phyloP scores from a whole-genome alignment of 164 flowering plant genomes.

The Buxus sempervirens region DNA sequence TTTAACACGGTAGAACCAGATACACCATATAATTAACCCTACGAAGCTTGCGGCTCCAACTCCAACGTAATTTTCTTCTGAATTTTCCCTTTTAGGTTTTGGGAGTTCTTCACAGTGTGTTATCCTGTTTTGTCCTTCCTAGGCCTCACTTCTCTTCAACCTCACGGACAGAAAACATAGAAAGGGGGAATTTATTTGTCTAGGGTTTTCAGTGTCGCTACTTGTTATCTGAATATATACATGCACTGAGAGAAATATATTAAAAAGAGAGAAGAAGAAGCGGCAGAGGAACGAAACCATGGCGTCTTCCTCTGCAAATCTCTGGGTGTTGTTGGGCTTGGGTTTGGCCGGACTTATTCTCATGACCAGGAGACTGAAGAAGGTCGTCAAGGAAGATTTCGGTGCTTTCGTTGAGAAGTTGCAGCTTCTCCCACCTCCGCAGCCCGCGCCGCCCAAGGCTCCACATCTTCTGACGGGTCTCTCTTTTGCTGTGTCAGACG shows the following conservation, averaged over 20 bases:
- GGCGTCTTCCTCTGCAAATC: constrained; percentile 60
- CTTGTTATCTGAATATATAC: no score
- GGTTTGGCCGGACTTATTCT: constrained; percentile 85
- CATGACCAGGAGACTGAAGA: constrained; percentile 65
- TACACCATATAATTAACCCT: no score
- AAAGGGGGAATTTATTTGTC: background rate
- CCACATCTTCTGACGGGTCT: constrained; percentile 90
- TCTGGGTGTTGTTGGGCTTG: constrained; percentile 82
- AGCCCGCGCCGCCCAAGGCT: constrained; percentile 96
- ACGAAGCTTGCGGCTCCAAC: no score
- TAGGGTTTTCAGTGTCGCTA: background rate
- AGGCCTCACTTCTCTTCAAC: background rate
- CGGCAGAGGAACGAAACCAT: constrained; percentile 18
- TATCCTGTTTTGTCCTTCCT: background rate
- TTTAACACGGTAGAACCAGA: no score
- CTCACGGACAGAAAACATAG: background rate
- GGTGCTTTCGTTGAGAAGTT: constrained; percentile 77
- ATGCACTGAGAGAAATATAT: background rate
- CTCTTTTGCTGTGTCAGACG: constrained; percentile 83
- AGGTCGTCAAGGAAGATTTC: constrained; percentile 63
- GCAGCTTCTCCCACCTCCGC: constrained; percentile 90
- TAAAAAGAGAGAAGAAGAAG: background rate
- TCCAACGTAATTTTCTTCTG: background rate
- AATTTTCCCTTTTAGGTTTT: background rate
- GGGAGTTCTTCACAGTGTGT: background rate